phyloP scores from a whole-genome alignment of 179 eudicot species.

The Beta macrorhiza region DNA sequence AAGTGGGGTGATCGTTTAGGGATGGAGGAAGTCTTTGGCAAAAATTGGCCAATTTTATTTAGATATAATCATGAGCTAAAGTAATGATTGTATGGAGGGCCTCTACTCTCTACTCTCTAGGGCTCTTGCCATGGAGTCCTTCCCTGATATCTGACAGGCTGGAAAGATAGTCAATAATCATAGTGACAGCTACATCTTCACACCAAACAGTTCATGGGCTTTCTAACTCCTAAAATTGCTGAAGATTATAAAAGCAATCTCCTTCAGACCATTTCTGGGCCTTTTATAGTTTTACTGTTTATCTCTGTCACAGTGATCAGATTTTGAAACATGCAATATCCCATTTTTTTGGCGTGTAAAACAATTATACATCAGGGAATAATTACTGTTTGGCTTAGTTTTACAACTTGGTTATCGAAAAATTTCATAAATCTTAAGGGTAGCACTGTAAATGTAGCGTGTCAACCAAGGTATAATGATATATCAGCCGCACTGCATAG shows the following conservation, averaged over 20 bases:
- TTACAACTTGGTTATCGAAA: neutral
- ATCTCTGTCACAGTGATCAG: neutral
- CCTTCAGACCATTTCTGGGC: neutral
- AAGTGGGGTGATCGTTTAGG: too few relatives aligned
- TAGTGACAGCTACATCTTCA: constrained; percentile 22
- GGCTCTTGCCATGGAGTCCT: constrained; percentile 12
- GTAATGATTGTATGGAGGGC: constrained; percentile 17
- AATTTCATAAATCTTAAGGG: neutral
- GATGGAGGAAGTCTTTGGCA: neutral
- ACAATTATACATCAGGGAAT: neutral
- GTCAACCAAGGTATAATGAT: neutral
- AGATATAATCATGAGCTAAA: constrained; percentile 13
- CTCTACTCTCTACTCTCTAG: neutral
- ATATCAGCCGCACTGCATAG: too few relatives aligned
- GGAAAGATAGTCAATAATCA: constrained; percentile 16
- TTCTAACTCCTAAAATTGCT: neutral
- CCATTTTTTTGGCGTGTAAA: neutral
- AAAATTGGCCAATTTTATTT: neutral
- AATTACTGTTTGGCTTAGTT: neutral
- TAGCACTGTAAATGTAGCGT: neutral
- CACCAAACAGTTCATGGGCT: constrained; percentile 7
- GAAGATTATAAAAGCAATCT: neutral
- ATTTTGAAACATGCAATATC: neutral
- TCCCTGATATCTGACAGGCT: constrained; percentile 29
- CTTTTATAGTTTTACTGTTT: neutral